These are phyloP conservation scores for Penicillium sp. DNA, from an alignment of 2,329 filamentous ascomycete genomes.

Conservation along the genomic window DNA sequence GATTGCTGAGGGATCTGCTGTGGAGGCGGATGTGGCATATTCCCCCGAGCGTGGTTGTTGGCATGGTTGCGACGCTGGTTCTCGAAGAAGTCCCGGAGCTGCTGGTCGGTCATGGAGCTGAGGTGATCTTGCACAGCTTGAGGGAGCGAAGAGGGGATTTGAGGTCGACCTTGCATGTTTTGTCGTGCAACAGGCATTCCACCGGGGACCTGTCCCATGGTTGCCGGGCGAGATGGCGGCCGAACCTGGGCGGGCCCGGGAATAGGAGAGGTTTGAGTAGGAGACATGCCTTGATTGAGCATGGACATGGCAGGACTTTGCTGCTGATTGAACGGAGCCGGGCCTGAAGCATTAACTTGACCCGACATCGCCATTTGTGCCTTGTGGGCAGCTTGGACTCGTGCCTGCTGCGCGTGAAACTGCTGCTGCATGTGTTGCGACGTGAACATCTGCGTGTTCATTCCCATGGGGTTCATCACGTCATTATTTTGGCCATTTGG, in stretches of 20 bases:
- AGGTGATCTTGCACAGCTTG: constrained; percentile 32
- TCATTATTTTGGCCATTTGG: constrained; percentile 34
- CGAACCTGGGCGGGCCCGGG: constrained; percentile 30
- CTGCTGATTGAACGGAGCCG: constrained; percentile 37
- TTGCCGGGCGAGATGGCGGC: constrained; percentile 29
- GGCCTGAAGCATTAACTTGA: constrained; percentile 37
- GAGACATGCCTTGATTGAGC: constrained; percentile 39
- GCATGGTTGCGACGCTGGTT: constrained; percentile 29
- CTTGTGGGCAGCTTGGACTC: constrained; percentile 41
- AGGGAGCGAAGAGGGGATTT: constrained; percentile 32
- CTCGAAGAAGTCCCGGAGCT: constrained; percentile 28
- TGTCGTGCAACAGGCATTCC: constrained; percentile 26
- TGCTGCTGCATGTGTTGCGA: constrained; percentile 40
- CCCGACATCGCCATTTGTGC: constrained; percentile 43
- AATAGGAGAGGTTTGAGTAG: constrained; percentile 34
- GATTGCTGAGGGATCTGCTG: constrained; percentile 24
- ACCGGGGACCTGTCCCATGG: constrained; percentile 28
- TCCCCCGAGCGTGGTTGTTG: constrained; percentile 29
- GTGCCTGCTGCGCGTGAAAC: constrained; percentile 29
- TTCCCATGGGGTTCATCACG: constrained; percentile 31
- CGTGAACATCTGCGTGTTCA: constrained; percentile 37
- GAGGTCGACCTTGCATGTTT: constrained; percentile 28
- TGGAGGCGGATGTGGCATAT: constrained; percentile 2
- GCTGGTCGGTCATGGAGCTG: constrained; percentile 31
- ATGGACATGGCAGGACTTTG: constrained; percentile 38